These are phyloP conservation scores for Agaricus sinodeliciosus DNA, from an alignment of 768 basidiomycete species.

Conservation along the genomic window DNA sequence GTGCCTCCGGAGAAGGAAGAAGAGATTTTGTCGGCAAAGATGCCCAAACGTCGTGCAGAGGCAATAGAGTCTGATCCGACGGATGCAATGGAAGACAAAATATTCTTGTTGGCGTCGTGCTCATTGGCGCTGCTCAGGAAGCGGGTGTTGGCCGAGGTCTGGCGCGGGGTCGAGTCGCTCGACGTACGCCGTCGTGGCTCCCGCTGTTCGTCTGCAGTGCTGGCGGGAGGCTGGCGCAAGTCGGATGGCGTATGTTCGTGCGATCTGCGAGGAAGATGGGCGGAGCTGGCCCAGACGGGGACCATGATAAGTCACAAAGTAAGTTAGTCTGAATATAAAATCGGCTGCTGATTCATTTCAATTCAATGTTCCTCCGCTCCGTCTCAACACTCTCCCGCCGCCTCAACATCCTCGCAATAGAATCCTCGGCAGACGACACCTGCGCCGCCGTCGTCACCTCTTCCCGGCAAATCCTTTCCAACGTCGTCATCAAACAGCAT, in stretches of 20 bases:
- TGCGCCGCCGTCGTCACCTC: conserved; percentile 84
- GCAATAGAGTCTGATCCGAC: conserved; percentile 22
- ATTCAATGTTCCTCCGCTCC: conserved; percentile 5
- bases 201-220: conserved; percentile 26
- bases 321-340: too few species aligned
- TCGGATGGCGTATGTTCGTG: conserved; percentile 31
- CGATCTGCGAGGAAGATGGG: conserved; percentile 30
- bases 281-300: conserved; percentile 19
- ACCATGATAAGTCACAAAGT: conserved; percentile 1
- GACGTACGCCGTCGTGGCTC: conserved; percentile 36
- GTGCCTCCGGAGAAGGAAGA: conserved; percentile 26
- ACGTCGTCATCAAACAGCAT: conserved; percentile 83
- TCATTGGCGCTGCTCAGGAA: conserved; percentile 25
- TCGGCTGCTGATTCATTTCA: not conserved
- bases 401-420: conserved; percentile 70
- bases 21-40: conserved; percentile 37
- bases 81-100: conserved; percentile 16
- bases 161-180: conserved; percentile 44
- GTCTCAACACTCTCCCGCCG: conserved; percentile 12
- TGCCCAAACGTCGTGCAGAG: conserved; percentile 33
- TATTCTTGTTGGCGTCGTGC: conserved; percentile 26
- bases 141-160: conserved; percentile 32
- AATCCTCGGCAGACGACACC: conserved; percentile 92
- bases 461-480: conserved; percentile 63
- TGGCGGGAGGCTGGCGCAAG: conserved; percentile 23